Conservation (phyloP, 495 filamentous ascomycete species). For the Xylaria scruposa region DNA sequence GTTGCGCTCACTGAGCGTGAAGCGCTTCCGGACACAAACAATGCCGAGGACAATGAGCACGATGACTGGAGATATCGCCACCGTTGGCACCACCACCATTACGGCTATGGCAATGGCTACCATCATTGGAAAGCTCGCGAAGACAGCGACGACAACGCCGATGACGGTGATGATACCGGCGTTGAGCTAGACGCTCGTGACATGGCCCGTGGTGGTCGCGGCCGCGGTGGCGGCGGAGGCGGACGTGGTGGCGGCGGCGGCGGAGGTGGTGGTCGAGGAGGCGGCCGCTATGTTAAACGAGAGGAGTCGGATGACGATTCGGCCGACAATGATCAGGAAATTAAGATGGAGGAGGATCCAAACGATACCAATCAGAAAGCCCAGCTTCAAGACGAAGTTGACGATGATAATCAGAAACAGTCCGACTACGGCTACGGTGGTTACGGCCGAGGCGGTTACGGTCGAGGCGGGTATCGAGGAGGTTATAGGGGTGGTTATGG, state of each 20-base stretch:
- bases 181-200: background rate
- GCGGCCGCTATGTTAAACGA: background rate
- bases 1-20: conserved; percentile 5
- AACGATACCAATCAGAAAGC: conserved; percentile 6
- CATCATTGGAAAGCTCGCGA: background rate
- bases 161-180: background rate
- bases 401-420: background rate
- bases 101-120: background rate
- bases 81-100: background rate
- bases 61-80: background rate
- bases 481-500: background rate
- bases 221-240: background rate
- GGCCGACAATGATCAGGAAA: background rate
- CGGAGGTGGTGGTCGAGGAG: background rate
- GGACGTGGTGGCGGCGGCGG: background rate
- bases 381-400: background rate
- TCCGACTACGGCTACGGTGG: background rate
- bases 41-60: background rate
- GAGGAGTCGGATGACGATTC: background rate
- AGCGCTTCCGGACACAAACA: background rate
- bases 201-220: background rate
- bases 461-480: background rate
- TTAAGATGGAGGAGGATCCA: background rate
- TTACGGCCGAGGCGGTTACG: background rate
- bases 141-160: background rate